These are phyloP conservation scores for Chimonanthus salicifolius DNA, from an alignment of 164 flowering plant species.

Conservation along the genomic window DNA sequence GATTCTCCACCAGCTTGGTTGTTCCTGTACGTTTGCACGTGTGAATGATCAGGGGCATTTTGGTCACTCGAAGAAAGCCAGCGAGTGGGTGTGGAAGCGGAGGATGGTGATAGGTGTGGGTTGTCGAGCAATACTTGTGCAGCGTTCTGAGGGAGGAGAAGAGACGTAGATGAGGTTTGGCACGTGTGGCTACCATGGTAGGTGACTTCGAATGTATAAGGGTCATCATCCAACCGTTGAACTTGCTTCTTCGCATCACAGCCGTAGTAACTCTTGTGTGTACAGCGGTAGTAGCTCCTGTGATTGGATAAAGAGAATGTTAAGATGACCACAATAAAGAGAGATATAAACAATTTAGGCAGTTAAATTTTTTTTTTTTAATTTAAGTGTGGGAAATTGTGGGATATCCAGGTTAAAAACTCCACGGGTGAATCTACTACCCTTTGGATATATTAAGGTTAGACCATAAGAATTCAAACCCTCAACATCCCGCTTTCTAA, in stretches of 20 bases:
- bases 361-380: too few species aligned
- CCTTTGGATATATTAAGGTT: too few species aligned
- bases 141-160: background rate
- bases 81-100: background rate
- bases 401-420: too few species aligned
- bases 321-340: too few species aligned
- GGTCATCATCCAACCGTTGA: slow-evolving; percentile 64
- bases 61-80: background rate
- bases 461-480: too few species aligned
- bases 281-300: slow-evolving; percentile 47
- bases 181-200: slow-evolving; percentile 3
- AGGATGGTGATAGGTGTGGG: background rate
- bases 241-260: slow-evolving; percentile 91
- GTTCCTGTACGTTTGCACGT: background rate
- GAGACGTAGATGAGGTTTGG: background rate
- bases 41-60: background rate
- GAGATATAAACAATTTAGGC: background rate
- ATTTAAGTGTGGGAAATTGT: too few species aligned
- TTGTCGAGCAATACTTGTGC: background rate
- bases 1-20: background rate
- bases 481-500: too few species aligned
- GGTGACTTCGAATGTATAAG: slow-evolving; percentile 49
- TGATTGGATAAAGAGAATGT: too few species aligned
- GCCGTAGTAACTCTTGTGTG: slow-evolving; percentile 63
- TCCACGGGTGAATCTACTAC: too few species aligned